Percentiles rank a stretch among this genome's conserved stretches.
Conservation (phyloP, 1,284 basidiomycete genomes). For the Cerrena zonata region DNA sequence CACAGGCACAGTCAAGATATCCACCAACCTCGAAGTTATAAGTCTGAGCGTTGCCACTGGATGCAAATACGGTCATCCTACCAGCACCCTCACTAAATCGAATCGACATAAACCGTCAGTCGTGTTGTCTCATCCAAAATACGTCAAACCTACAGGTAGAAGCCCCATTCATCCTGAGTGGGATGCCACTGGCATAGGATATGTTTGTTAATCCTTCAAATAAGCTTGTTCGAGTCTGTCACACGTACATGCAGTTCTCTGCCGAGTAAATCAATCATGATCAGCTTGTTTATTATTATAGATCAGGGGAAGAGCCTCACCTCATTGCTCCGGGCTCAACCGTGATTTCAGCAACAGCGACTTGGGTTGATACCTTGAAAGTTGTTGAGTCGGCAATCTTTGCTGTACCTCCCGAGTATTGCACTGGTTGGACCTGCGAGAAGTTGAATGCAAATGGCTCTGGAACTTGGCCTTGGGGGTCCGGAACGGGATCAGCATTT, state of each 20-base stretch:
- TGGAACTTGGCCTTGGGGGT: slow-evolving; percentile 36
- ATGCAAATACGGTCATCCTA: slow-evolving; percentile 60
- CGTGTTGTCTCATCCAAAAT: too few relatives aligned
- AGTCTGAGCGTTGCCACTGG: slow-evolving; percentile 54
- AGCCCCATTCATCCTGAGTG: slow-evolving; percentile 52
- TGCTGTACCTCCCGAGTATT: slow-evolving; percentile 51
- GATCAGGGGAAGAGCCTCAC: too few relatives aligned
- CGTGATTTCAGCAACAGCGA: slow-evolving; percentile 59
- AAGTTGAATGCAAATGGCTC: slow-evolving; percentile 47
- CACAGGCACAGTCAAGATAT: not conserved
- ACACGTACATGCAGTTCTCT: slow-evolving; percentile 44
- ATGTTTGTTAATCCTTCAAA: too few relatives aligned
- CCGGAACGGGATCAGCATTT: slow-evolving; percentile 25
- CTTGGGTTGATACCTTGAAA: slow-evolving; percentile 46
- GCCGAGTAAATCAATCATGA: too few relatives aligned
- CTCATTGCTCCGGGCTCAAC: slow-evolving; percentile 58
- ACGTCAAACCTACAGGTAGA: slow-evolving; percentile 12
- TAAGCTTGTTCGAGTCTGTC: not conserved
- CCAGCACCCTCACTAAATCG: slow-evolving; percentile 43
- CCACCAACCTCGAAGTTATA: slow-evolving; percentile 52
- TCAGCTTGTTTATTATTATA: too few relatives aligned
- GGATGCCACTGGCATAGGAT: slow-evolving; percentile 59
- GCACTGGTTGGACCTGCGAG: slow-evolving; percentile 44
- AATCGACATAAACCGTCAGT: not conserved
- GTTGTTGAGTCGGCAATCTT: slow-evolving; percentile 56